Evolutionary conservation across 2,329 filamentous ascomycete species (phyloP), one percentile per base, ranked within the genome.

Genomic region (Xylariaceae sp.): DNA sequence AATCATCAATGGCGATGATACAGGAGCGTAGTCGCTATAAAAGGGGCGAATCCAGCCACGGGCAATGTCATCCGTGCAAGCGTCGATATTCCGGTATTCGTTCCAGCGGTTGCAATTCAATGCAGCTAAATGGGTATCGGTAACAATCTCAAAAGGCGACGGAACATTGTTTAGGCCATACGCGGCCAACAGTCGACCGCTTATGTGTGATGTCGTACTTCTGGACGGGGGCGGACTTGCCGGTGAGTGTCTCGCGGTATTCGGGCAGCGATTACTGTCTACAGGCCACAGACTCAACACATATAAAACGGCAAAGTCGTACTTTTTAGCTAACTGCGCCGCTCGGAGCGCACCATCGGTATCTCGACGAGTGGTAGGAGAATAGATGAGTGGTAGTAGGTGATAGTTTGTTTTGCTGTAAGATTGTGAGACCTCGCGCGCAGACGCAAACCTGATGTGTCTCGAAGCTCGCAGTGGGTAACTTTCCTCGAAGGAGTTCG

Each of bases 271-370:
- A 50, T 53, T 58, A 45, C 35, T 53, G 37, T 49, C 61, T 39
- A 65, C 72, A 3, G 80, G 80, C 80, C 80, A 83, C 11, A 84
- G 68, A 58, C 79, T 82, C 58, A 83, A 76, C 32, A 84, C 74
- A 59, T 84, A 84, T 9, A 83, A 73, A 29, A 84, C 71, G 59
- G 82, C 78, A 50, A 84, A 82, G 51, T 79, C 73, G 65, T 81
- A 81, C 51, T 76, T 75, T 3, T 71, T 73, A 4, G 81, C 80
- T 40, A 84, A 80, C 34, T 77, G 72, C 1, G 79, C 79, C 6
- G 78, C 78, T 64, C 80, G 75, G 46, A 80, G 76, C 6, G 80
- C 80, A 2, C 78, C 80, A 0, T 73, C 69, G 19, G 74, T 70
- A 11, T 76, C 76, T 9, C 75, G 74, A 1, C 70, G 70, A 52